A percentile compares a stretch with the other conserved stretches of the same genome.
phyloP scores from a whole-genome alignment of 805 yeast species.

The Gaillardinia entomophila region DNA sequence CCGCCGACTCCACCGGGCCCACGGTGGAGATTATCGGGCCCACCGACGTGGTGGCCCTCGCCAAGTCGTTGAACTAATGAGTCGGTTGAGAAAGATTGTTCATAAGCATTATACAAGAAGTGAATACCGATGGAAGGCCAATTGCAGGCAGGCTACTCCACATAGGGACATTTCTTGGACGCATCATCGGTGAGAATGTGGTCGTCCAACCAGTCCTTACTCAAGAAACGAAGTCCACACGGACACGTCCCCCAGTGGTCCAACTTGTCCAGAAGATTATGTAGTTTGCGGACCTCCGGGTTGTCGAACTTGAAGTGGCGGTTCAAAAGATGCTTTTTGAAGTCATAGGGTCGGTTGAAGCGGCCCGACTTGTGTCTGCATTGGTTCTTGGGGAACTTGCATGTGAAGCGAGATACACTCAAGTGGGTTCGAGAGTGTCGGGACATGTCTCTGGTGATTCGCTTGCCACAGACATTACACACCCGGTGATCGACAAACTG shows the following conservation, averaged over 20 bases:
- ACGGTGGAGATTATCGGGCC: constrained; percentile 16
- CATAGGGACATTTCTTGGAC: constrained; percentile 15
- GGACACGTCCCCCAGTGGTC: constrained; percentile 46
- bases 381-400: constrained; percentile 49
- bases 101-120: background rate
- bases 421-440: constrained; percentile 62
- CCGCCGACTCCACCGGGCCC: constrained; percentile 8
- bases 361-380: constrained; percentile 57
- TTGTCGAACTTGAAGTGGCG: constrained; percentile 54
- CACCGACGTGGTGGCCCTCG: constrained; percentile 14
- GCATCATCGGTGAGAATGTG: constrained; percentile 25
- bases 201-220: constrained; percentile 30
- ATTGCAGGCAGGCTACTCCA: constrained; percentile 4
- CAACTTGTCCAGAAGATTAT: constrained; percentile 50
- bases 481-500: constrained; percentile 32
- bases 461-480: constrained; percentile 51
- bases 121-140: background rate
- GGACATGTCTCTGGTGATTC: constrained; percentile 54
- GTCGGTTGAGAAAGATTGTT: background rate
- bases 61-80: constrained; percentile 2
- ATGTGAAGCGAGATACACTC: constrained; percentile 47
- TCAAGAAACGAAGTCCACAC: constrained; percentile 29
- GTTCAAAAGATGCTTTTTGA: constrained; percentile 58
- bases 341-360: constrained; percentile 65
- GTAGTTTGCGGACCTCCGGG: constrained; percentile 35